These are phyloP conservation scores for Rasamsonia emersonii DNA, from an alignment of 2,329 filamentous ascomycete species.

Conservation along the genomic window DNA sequence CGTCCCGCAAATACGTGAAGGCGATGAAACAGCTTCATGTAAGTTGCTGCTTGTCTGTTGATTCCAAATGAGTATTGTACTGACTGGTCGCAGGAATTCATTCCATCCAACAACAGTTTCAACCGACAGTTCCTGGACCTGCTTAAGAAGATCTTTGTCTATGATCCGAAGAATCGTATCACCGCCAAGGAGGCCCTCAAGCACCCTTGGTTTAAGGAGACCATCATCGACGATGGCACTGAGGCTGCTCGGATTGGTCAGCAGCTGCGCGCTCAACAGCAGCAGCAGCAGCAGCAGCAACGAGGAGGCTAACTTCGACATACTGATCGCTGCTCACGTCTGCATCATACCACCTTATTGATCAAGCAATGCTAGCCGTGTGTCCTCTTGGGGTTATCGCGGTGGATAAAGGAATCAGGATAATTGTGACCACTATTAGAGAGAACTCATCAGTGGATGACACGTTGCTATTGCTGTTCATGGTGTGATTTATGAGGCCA, in stretches of 20 bases:
- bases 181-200: conserved; percentile 57
- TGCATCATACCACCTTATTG: too few species aligned
- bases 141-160: conserved; percentile 55
- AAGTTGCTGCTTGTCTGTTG: conserved; percentile 22
- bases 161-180: conserved; percentile 57
- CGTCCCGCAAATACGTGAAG: conserved; percentile 57
- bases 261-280: conserved; percentile 20
- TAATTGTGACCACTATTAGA: too few species aligned
- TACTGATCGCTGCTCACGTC: not conserved
- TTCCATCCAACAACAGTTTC: conserved; percentile 40
- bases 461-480: too few species aligned
- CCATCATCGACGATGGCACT: conserved; percentile 56
- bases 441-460: too few species aligned
- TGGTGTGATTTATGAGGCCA: too few species aligned
- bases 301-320: conserved; percentile 3
- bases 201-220: conserved; percentile 59
- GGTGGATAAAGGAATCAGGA: too few species aligned
- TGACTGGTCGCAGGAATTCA: too few species aligned
- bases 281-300: conserved; percentile 18
- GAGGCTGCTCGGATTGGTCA: conserved; percentile 53
- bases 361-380: too few species aligned
- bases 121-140: conserved; percentile 57
- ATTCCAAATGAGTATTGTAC: too few species aligned
- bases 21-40: conserved; percentile 58
- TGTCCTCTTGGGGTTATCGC: too few species aligned